phyloP scores from a whole-genome alignment of 768 basidiomycete genomes.

The Trametes cubensis region DNA sequence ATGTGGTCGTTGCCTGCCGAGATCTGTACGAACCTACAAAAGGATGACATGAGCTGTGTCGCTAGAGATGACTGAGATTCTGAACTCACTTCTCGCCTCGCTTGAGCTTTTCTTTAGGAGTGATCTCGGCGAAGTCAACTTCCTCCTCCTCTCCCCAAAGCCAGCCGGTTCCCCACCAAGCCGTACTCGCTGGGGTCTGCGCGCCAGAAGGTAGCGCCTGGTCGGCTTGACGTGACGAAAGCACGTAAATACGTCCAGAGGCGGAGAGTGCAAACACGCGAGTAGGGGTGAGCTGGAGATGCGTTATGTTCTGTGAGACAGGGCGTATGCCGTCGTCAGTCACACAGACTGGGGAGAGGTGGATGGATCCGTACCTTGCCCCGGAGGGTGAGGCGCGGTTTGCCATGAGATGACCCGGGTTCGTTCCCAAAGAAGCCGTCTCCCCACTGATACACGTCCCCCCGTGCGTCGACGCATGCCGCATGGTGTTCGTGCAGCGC shows the following conservation, averaged over 20 bases:
- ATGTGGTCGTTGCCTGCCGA: constrained; percentile 73
- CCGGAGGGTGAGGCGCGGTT: constrained; percentile 57
- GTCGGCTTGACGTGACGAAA: constrained; percentile 53
- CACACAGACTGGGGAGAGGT: no score
- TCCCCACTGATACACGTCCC: constrained; percentile 88
- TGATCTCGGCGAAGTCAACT: constrained; percentile 63
- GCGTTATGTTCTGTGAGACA: constrained; percentile 61
- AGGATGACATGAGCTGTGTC: not conserved
- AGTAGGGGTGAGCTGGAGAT: constrained; percentile 59
- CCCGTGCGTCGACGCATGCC: constrained; percentile 76
- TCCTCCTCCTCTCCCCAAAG: constrained; percentile 54
- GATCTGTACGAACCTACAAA: constrained; percentile 67
- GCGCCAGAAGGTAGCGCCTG: constrained; percentile 47
- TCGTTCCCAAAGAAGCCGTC: constrained; percentile 53
- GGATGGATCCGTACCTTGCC: constrained; percentile 56
- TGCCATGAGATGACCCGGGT: constrained; percentile 29
- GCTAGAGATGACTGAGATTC: not conserved
- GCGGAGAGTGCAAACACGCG: constrained; percentile 79
- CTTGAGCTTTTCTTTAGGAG: constrained; percentile 53
- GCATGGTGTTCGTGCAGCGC: constrained; percentile 67
- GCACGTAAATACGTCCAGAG: constrained; percentile 72
- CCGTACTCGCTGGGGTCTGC: constrained; percentile 46
- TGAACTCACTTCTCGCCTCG: constrained; percentile 66
- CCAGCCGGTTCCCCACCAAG: constrained; percentile 69
- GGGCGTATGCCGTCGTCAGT: no score